Base-by-base conservation (phyloP, 495 filamentous ascomycete species). In the Penicillium bovifimosum region DNA sequence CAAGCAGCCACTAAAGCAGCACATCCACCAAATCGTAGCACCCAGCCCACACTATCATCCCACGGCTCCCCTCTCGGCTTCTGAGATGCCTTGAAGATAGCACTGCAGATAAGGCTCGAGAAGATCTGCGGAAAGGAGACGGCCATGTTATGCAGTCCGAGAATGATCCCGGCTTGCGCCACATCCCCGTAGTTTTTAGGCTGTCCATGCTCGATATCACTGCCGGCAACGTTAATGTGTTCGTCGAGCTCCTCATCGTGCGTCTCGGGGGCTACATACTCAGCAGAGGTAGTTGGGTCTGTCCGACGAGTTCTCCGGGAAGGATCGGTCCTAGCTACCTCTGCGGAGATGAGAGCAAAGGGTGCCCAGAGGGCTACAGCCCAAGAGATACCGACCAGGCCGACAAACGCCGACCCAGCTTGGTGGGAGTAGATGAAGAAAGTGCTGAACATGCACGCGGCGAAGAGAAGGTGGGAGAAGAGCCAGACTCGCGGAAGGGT, bases 91-190 rank as follows among this genome's bases (percentile, higher is more conserved):
- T 80, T 81, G 72, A 96, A 96, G 47, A 96, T 87, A 42, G 84
- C 77, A 65, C 84, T 89, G 53, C 86, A 88, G 5, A 83, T 79
- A 27, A 96, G 67, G 41, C 90, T 95, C 13, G 90, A 89, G 32
- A 96, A 78, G 47, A 95, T 87, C 66, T 96, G 91, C 11, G 91
- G 91, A 17, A 90, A 80, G 0, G 88, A 86, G 53, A 96, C 83
- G 24, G 90, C 86, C 67, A 96, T 90, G 65, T 96, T 96, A 70
- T 96, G 91, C 18, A 96, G 85, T 2, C 91, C 91, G 2, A 96
- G 76, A 29, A 96, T 84, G 18, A 96, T 87, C 11, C 91, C 91
- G 1, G 91, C 90, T 69, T 95, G 90, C 47, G 62, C 67, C 6
- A 66, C 53, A 47, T 73, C 66, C 14, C 67, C 61, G 11, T 53